Evolutionary conservation across 2,329 filamentous ascomycete species (phyloP), one percentile per base, ranked within the genome.

Genomic region (Xylaria sp.): DNA sequence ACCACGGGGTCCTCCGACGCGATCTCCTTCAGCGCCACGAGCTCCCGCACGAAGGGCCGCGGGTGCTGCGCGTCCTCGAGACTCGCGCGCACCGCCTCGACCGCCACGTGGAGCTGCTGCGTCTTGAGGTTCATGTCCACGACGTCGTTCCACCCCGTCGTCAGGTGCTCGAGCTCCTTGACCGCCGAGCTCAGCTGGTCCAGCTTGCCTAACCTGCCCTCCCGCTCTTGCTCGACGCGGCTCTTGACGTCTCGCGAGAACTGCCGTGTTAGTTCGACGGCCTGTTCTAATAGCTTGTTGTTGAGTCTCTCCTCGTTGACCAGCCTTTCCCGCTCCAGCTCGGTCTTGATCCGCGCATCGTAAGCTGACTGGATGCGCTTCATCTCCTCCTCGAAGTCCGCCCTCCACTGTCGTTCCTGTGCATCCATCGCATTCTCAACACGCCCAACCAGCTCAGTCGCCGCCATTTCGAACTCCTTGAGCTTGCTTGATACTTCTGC

Each of bases 91-190:
- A 97, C 92, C 38, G 93, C 91, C 71, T 99, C 94, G 24, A 97
- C 89, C 18, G 94, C 94, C 34, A 99, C 91, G 69, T 97, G 91
- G 22, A 99, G 86, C 76, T 97, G 92, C 74, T 99, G 94, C 0
- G 94, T 97, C 74, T 90, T 89, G 59, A 97, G 84, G 75, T 94
- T 97, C 56, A 84, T 81, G 70, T 97, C 92, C 19, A 99, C 86
- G 37, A 97, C 91, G 39, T 87, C 85, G 74, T 93, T 95, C 92
- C 92, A 97, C 62, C 91, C 88, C 1, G 85, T 84, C 1, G 92
- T 95, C 50, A 99, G 84, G 72, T 87, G 87, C 76, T 97, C 92
- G 11, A 99, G 85, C 65, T 95, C 90, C 38, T 81, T 80, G 17
- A 99, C 90, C 11, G 87, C 88, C 29, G 84, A 78, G 17, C 88